Conservation (phyloP, 352 stramenopile genomes). For the Salisapilia sapeloensis region DNA sequence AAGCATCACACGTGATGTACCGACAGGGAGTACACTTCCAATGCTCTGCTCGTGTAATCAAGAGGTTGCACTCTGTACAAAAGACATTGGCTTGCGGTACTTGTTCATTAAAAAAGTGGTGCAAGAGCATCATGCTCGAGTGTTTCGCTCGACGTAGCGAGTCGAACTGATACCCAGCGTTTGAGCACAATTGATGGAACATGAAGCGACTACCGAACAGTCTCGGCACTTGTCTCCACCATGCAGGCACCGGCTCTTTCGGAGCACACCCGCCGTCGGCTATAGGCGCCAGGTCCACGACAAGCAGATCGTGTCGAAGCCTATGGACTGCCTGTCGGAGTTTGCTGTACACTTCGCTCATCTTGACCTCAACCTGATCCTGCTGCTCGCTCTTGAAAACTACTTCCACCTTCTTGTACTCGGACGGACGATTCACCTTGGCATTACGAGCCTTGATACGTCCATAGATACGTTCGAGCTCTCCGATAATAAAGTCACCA, state of each 20-base stretch:
- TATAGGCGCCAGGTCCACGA: slow-evolving; percentile 35
- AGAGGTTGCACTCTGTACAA: slow-evolving; percentile 51
- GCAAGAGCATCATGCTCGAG: slow-evolving; percentile 82
- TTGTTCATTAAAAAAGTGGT: slow-evolving; percentile 74
- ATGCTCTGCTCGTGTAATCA: slow-evolving; percentile 57
- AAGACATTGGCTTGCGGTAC: slow-evolving; percentile 58
- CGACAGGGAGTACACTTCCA: slow-evolving; percentile 42
- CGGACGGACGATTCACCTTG: slow-evolving; percentile 20
- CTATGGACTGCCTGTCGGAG: slow-evolving; percentile 37
- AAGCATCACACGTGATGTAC: slow-evolving; percentile 56
- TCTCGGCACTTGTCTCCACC: slow-evolving; percentile 34
- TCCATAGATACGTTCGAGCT: slow-evolving; percentile 62
- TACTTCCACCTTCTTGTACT: background rate
- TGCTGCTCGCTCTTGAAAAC: background rate
- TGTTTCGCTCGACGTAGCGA: slow-evolving; percentile 78
- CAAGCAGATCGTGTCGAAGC: slow-evolving; percentile 64
- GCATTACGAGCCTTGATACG: slow-evolving; percentile 36
- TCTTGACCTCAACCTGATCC: slow-evolving; percentile 30
- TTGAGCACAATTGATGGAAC: slow-evolving; percentile 74
- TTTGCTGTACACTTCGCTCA: slow-evolving; percentile 51
- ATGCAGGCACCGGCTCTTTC: slow-evolving; percentile 23
- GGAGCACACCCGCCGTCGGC: slow-evolving; percentile 8
- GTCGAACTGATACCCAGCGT: slow-evolving; percentile 74
- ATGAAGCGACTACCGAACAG: slow-evolving; percentile 78
- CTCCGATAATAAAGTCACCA: slow-evolving; percentile 57